Conservation (phyloP, 164 flowering plant species). For the Taxillus chinensis region DNA sequence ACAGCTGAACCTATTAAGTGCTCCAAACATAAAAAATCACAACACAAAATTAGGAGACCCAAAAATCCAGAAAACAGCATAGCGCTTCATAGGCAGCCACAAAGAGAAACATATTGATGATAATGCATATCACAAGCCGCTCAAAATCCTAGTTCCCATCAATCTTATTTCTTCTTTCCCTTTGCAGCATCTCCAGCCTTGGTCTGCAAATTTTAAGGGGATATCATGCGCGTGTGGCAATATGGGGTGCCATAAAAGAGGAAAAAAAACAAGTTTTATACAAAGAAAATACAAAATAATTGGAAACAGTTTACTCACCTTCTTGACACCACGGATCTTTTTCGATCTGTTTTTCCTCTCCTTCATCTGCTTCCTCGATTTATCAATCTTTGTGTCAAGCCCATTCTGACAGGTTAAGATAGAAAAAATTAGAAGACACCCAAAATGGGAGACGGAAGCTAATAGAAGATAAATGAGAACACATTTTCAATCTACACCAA, state of each 20-base stretch:
- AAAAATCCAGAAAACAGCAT: too few species aligned
- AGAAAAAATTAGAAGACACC: too few species aligned
- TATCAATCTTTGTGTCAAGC: slow-evolving; percentile 25
- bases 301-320: slow-evolving; percentile 9
- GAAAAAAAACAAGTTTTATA: neutral
- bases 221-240: too few species aligned
- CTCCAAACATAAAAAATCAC: too few species aligned
- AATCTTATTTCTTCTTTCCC: slow-evolving; percentile 51
- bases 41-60: too few species aligned
- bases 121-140: neutral
- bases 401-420: slow-evolving; percentile 17
- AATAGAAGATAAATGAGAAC: too few species aligned
- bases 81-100: neutral
- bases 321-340: slow-evolving; percentile 28
- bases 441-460: too few species aligned
- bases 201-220: slow-evolving; percentile 20
- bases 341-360: slow-evolving; percentile 30
- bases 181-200: slow-evolving; percentile 59
- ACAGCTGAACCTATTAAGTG: too few species aligned
- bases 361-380: slow-evolving; percentile 27
- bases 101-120: neutral
- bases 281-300: neutral
- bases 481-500: too few species aligned
- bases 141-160: slow-evolving; percentile 6
- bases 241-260: neutral